These are phyloP conservation scores for Phaeoacremonium minimum DNA, from an alignment of 2,329 filamentous ascomycete species.

Conservation along the genomic window DNA sequence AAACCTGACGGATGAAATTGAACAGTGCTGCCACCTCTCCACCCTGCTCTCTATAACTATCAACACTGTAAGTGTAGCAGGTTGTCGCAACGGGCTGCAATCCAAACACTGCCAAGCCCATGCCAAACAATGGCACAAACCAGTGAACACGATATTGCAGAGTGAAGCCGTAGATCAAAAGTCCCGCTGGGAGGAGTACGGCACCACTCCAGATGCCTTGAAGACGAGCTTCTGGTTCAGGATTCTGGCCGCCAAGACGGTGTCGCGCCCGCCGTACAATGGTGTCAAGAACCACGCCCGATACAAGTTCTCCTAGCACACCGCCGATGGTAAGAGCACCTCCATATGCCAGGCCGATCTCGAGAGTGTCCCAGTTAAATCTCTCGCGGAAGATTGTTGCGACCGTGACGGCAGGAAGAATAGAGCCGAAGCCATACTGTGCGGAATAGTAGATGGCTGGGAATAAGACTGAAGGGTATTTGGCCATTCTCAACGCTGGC, in stretches of 20 bases:
- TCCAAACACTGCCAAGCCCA: slow-evolving; percentile 22
- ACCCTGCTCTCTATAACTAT: slow-evolving; percentile 6
- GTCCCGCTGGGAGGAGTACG: slow-evolving; percentile 17
- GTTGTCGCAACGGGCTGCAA: slow-evolving; percentile 23
- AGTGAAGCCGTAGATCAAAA: slow-evolving; percentile 24
- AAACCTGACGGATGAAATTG: slow-evolving; percentile 3
- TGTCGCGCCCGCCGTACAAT: slow-evolving; percentile 13
- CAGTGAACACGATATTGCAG: slow-evolving; percentile 20
- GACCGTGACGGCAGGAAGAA: slow-evolving; percentile 24
- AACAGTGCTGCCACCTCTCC: slow-evolving; percentile 4
- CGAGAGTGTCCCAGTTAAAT: slow-evolving; percentile 23
- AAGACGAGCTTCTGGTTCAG: slow-evolving; percentile 18
- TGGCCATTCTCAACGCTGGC: slow-evolving; percentile 18
- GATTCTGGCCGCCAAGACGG: slow-evolving; percentile 11
- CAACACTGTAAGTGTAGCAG: slow-evolving; percentile 11
- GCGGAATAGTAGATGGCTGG: slow-evolving; percentile 23
- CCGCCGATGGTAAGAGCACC: slow-evolving; percentile 19
- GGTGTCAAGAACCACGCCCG: slow-evolving; percentile 16
- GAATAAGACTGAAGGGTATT: slow-evolving; percentile 23
- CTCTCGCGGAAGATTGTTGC: slow-evolving; percentile 20
- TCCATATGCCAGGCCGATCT: slow-evolving; percentile 22
- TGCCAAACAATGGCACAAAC: slow-evolving; percentile 21
- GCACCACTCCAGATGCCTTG: slow-evolving; percentile 19
- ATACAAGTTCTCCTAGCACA: slow-evolving; percentile 15
- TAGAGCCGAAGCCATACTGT: slow-evolving; percentile 23